Base-by-base conservation (phyloP, 306 rosid species). In the Sechiopsis laciniata region DNA sequence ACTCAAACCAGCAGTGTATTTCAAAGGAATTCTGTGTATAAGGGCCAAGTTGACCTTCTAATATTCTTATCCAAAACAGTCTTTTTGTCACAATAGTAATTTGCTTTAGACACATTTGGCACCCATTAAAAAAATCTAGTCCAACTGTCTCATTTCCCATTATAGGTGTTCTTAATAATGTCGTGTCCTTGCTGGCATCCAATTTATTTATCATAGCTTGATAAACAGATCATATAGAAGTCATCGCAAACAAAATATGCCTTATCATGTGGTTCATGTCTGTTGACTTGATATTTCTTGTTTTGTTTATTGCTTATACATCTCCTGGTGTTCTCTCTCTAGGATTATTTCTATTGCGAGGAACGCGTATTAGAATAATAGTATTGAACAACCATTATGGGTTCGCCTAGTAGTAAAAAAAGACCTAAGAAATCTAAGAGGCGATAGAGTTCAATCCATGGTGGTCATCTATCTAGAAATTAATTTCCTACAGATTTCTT, bases 161-260 rank as follows among this genome's bases (percentile, higher is more conserved):
- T 45, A 42, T 67, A 11, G 72, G 35, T 19, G 56, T 46, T 57
- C 32, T 20, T 53, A 17, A 6, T 72, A 15, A 10, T 37, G 10
- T 14, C 42, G 21, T 60, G 22, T 82, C 19, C 48, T 65, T 59
- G 77, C 12, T 67, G 73, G 73, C 73, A 46, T 50, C 56, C 57
- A 48, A 48, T 22, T 66, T 68, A 17, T 68, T 46, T 68, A 68
- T 46, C 54, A 68, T 68, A 68, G 40, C 73, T 68, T 68, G 73
- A 68, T 68, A 68, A 68, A 68, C 56, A 48, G 40, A 48, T 46
- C 73, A 7, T 45, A 14, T 48, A 13, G 9, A 13, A 21, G 32
- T 32, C 55, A 20, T 67, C n/a, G 29, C 53, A 40, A 19, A 42
- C 16, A 19, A 21, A 46, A 21, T 40, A 65, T 66, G 14, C 35